A percentile compares a stretch with the other conserved stretches of the same genome.
Evolutionary conservation across 75 land plant genomes (phyloP).

Genomic region (Chamaecyparis obtusa): DNA sequence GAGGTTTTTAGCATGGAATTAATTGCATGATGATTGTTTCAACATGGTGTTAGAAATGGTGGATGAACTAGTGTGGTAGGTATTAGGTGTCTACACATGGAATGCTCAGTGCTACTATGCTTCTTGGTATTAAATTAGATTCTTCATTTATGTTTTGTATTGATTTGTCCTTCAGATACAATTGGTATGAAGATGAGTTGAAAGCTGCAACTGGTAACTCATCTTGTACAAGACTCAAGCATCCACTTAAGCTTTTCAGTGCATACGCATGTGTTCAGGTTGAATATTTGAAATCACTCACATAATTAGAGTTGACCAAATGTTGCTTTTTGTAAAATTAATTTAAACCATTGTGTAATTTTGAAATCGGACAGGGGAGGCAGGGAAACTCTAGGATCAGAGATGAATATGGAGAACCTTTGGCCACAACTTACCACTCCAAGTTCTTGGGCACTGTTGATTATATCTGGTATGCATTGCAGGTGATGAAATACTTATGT

Average conservation of each 20-base stretch:
- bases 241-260: conserved; percentile 42
- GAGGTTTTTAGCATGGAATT: too few species aligned
- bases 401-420: conserved; percentile 61
- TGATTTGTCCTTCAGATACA: conserved; percentile 1
- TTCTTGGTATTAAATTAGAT: background rate
- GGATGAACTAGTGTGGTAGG: too few species aligned
- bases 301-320: background rate
- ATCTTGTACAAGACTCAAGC: conserved; percentile 10
- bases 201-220: conserved; percentile 34
- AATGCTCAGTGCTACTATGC: too few species aligned
- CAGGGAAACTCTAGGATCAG: conserved; percentile 55
- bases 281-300: background rate
- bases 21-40: too few species aligned
- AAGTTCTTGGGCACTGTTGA: conserved; percentile 88
- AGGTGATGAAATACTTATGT: conserved; percentile 16
- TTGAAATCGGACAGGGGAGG: conserved; percentile 15
- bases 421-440: conserved; percentile 66
- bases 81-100: too few species aligned
- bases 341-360: background rate
- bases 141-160: background rate
- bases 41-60: too few species aligned
- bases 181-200: conserved; percentile 39
- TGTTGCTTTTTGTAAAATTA: background rate
- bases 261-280: conserved; percentile 43
- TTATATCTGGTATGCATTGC: conserved; percentile 52